A percentile compares a stretch with the other conserved stretches of the same genome.
Evolutionary conservation across 306 rosid species (phyloP).

Genomic region (Astragalus glycyphyllos): DNA sequence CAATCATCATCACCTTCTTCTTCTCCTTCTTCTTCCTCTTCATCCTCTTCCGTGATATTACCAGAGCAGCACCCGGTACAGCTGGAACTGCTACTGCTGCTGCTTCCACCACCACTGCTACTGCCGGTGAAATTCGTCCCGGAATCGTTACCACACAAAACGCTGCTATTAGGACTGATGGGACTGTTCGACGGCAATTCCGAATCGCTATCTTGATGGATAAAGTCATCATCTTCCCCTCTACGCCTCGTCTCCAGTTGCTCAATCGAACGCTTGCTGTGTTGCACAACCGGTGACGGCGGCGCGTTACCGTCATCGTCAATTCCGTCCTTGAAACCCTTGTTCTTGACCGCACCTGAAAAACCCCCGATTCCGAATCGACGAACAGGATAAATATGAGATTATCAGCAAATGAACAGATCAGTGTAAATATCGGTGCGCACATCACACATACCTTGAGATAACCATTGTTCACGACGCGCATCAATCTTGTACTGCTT

Average conservation of each 20-base stretch:
- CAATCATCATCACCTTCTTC: conserved; percentile 77
- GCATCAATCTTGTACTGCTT: conserved; percentile 95
- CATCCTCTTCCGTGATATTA: conserved; percentile 71
- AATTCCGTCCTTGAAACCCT: conserved; percentile 64
- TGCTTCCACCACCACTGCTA: conserved; percentile 59
- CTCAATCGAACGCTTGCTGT: conserved; percentile 50
- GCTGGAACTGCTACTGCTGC: conserved; percentile 61
- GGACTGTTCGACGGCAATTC: conserved; percentile 74
- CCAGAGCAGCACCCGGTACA: conserved; percentile 89
- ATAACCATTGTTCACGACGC: conserved; percentile 98
- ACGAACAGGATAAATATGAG: conserved; percentile 10
- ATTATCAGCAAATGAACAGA: conserved; percentile 14
- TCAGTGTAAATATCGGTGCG: background rate
- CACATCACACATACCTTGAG: conserved; percentile 64
- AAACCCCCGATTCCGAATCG: conserved; percentile 22
- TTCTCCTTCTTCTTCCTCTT: conserved; percentile 44
- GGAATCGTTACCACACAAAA: conserved; percentile 65
- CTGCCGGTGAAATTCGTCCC: conserved; percentile 80
- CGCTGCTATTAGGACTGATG: conserved; percentile 49
- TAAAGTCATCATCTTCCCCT: conserved; percentile 55
- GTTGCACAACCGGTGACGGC: conserved; percentile 38
- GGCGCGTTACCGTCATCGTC: conserved; percentile 46
- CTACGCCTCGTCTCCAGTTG: conserved; percentile 56
- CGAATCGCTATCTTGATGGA: conserved; percentile 65
- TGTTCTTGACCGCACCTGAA: conserved; percentile 71